phyloP scores from a whole-genome alignment of 352 stramenopile species.

The Phytopythium helicoides region DNA sequence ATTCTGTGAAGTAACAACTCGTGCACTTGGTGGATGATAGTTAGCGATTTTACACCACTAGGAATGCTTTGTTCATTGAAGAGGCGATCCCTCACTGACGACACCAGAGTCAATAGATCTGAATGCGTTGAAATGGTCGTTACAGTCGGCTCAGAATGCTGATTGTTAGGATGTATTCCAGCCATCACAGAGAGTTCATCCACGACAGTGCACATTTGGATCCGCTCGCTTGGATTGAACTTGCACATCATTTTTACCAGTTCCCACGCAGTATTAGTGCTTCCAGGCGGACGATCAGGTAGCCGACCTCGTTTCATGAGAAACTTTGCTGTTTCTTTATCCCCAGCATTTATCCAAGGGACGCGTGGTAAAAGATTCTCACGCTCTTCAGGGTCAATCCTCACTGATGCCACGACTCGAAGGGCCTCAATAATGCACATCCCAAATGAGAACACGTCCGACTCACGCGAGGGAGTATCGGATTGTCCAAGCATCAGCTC shows the following conservation, averaged over 20 bases:
- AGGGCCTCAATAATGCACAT: conserved; percentile 18
- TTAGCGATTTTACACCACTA: too few relatives aligned
- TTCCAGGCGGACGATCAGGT: not conserved
- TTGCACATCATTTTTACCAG: not conserved
- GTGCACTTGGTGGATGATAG: too few relatives aligned
- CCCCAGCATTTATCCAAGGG: not conserved
- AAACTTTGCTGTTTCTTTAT: too few relatives aligned
- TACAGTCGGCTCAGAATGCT: too few relatives aligned
- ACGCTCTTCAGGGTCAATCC: not conserved
- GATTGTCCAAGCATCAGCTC: conserved; percentile 17
- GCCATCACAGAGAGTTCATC: not conserved
- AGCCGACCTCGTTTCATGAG: too few relatives aligned
- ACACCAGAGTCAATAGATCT: too few relatives aligned
- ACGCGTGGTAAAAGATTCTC: not conserved
- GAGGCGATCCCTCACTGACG: too few relatives aligned
- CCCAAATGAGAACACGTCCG: conserved; percentile 27
- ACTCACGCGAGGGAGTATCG: conserved; percentile 3
- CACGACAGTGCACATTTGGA: not conserved
- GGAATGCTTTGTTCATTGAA: too few relatives aligned
- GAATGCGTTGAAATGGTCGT: too few relatives aligned
- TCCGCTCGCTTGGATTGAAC: not conserved
- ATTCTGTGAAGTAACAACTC: too few relatives aligned
- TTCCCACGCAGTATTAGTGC: not conserved
- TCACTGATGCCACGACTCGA: not conserved
- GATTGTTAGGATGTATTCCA: too few relatives aligned